A percentile compares a stretch with the other conserved stretches of the same genome.
Conservation (phyloP, 352 stramenopile species). For the Globisporangium sylvaticum region DNA sequence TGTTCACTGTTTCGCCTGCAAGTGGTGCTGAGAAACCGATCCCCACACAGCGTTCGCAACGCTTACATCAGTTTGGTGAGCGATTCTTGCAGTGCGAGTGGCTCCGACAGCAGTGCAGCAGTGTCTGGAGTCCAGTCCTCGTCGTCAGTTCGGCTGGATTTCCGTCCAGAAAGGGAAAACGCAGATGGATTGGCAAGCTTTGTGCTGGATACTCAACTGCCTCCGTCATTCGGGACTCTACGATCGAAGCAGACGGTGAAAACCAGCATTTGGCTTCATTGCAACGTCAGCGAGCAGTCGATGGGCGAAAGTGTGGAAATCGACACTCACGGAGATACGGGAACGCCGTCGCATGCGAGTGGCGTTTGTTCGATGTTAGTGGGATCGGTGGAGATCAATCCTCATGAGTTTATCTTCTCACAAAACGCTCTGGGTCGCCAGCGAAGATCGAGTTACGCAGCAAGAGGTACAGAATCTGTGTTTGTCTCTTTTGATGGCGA, state of each 20-base stretch:
- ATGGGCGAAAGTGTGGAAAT: background rate
- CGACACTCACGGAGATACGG: background rate
- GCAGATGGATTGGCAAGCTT: constrained; percentile 5
- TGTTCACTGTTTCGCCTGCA: constrained; percentile 29
- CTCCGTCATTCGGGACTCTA: constrained; percentile 7
- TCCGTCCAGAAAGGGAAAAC: background rate
- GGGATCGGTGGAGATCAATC: constrained; percentile 2
- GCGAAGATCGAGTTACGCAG: background rate
- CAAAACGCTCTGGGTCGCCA: background rate
- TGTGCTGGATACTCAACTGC: background rate
- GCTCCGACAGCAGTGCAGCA: background rate
- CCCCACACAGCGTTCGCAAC: constrained; percentile 16
- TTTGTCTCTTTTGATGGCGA: background rate
- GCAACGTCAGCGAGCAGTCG: background rate
- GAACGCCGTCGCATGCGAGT: background rate
- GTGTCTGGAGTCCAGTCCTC: constrained; percentile 1
- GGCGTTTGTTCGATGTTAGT: constrained; percentile 1
- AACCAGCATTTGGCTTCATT: constrained; percentile 21
- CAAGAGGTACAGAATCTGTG: constrained; percentile 6
- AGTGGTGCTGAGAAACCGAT: constrained; percentile 28
- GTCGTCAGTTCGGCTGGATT: constrained; percentile 3
- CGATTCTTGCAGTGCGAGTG: background rate
- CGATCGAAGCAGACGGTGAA: background rate
- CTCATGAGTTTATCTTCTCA: background rate
- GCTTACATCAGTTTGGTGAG: constrained; percentile 24